Evolutionary conservation across 2,329 filamentous ascomycete species (phyloP), one percentile per base, ranked within the genome.

Genomic region (Parafenestella ontariensis): DNA sequence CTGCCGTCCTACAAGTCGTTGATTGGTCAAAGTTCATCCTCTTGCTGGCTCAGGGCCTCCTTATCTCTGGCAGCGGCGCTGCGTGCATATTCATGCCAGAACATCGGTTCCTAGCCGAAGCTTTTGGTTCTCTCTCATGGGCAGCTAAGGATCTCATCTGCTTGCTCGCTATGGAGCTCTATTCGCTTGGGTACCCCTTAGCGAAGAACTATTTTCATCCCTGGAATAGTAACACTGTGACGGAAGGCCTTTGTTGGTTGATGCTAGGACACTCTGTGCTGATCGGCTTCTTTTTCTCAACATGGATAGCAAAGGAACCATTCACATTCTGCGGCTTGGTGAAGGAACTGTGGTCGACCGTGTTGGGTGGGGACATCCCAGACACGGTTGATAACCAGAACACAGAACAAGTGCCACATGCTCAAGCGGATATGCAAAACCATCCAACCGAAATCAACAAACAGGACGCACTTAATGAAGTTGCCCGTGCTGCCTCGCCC

Each of bases 331-430:
- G 9, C n/a, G 13, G 11, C 3, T 15, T 31, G 17, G 28, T 46
- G 21, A 45, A 45, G 13, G 43, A 55, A 3, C 43, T 58, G 24
- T 55, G 43, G 13, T n/a, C 45, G 7, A 31, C 46, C 20, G 23
- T 31, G 5, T 36, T 13, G 36, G 41, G 21, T 8, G 24, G n/a
- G 5, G 34, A 37, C 1, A 13, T 53, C 13, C 40, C 45, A 17
- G 23, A 13, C 13, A 5, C 18, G 3, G 18, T 18, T 5, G 11
- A 9, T 21, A 23, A 37, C 13, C 7, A 20, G 18, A 23, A 23
- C 7, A 13, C n/a, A 39, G 15, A 10, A 18, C n/a, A 18, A 17
- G 17, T n/a, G 6, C 3, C 5, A 10, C 34, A 18, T n/a, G n/a
- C 34, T 37, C 34, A 10, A 37, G 37, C 23, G 40, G n/a, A 29